These are phyloP conservation scores for Wallacemonas sp. DNA, from an alignment of 208 protist genomes.

Conservation along the genomic window DNA sequence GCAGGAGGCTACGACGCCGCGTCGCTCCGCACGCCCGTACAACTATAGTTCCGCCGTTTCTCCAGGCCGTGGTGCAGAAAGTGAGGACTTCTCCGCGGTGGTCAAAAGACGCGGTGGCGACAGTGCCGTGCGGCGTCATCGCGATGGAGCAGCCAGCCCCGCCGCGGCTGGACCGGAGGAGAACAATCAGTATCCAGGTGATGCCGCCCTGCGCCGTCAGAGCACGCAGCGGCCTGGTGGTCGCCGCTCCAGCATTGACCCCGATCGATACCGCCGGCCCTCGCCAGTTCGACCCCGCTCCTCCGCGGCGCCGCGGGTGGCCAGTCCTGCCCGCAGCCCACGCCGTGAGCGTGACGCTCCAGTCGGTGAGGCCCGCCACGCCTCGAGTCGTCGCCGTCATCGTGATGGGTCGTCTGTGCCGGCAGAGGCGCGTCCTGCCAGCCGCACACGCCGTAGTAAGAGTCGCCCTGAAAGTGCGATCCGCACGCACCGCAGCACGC, in stretches of 20 bases:
- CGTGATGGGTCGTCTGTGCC: neutral
- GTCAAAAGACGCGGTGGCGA: neutral
- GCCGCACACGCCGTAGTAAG: neutral
- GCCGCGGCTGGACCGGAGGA: neutral
- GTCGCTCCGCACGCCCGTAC: slow-evolving; percentile 8
- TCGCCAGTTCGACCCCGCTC: slow-evolving; percentile 16
- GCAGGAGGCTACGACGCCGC: neutral
- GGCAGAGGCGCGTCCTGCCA: neutral
- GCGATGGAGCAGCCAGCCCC: neutral
- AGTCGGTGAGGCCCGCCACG: neutral
- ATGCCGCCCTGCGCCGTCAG: slow-evolving; percentile 12
- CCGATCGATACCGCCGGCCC: slow-evolving; percentile 17
- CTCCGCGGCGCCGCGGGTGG: neutral
- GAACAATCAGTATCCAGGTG: neutral
- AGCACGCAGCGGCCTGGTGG: slow-evolving; percentile 16
- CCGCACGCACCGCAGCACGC: neutral
- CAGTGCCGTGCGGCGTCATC: neutral
- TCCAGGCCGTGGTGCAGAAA: neutral
- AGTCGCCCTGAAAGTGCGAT: slow-evolving; percentile 8
- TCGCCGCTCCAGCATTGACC: slow-evolving; percentile 7
- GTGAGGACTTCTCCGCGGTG: neutral
- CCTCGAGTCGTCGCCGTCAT: neutral
- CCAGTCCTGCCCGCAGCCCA: neutral
- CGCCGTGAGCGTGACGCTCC: neutral
- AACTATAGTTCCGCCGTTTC: slow-evolving; percentile 7